A percentile compares a stretch with the other conserved stretches of the same genome.
Evolutionary conservation across 2,329 filamentous ascomycete species (phyloP).

Genomic region (Colletotrichum liaoningense): DNA sequence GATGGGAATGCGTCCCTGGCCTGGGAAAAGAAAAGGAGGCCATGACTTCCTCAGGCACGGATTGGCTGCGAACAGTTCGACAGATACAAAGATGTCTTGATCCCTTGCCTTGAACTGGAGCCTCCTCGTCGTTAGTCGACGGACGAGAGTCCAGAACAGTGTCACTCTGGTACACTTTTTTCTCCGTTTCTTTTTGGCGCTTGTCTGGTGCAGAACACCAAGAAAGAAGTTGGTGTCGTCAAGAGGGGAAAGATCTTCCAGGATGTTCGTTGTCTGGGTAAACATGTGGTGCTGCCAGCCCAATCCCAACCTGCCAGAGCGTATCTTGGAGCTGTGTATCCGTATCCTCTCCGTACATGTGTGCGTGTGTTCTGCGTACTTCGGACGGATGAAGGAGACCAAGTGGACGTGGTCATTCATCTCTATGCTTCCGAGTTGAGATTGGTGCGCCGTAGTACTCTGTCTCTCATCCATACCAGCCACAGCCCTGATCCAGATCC

Average conservation of each 20-base stretch:
- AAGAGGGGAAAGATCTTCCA: background rate
- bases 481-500: constrained; percentile 19
- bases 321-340: background rate
- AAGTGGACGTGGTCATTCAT: background rate
- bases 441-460: constrained; percentile 21
- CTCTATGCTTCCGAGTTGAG: background rate
- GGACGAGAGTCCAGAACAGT: background rate
- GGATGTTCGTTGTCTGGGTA: constrained; percentile 19
- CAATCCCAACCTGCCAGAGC: background rate
- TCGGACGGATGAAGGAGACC: constrained; percentile 5
- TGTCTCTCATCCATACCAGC: constrained; percentile 32
- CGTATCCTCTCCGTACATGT: background rate
- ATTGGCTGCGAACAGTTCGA: constrained; percentile 6
- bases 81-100: constrained; percentile 13
- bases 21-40: constrained; percentile 7
- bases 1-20: background rate
- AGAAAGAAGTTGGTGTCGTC: background rate
- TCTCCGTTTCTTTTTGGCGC: constrained; percentile 21
- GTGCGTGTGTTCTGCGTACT: background rate
- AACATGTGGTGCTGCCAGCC: constrained; percentile 8
- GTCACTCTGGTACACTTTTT: background rate
- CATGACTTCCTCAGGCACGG: constrained; percentile 1
- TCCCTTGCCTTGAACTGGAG: constrained; percentile 4
- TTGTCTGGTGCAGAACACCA: constrained; percentile 21
- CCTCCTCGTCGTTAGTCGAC: background rate